Base-by-base conservation (phyloP, 352 stramenopile genomes). In the Plasmopara viticola region DNA sequence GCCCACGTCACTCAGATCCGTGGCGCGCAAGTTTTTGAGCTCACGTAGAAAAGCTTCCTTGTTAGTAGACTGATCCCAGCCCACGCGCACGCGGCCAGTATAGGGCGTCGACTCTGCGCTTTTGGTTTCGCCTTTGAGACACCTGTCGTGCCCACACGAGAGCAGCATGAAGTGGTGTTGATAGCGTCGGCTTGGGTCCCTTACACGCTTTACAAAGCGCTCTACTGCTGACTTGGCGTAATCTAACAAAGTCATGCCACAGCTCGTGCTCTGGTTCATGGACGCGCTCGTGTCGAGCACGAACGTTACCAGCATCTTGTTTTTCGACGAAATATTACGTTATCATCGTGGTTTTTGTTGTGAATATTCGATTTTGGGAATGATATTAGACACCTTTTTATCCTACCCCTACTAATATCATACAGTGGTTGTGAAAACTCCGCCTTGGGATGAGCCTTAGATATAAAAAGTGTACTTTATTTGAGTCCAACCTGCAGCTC, bases 111-210 rank as follows among this genome's bases (percentile, higher is more conserved):
- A 14, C 25, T 58, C 49, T 9, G 31, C 6, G 14, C 38, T 28
- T 33, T 64, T 66, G 13, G 30, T 40, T 9, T 33, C 48, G 44
- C 47, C 33, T 56, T 59, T 57, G 0, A 15, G 34, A 17, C 51
- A 52, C 29, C 65, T 67, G 41, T 87, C 74, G 37, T 48, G 46
- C 13, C 82, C 78, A 46, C 77, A 90, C n/a, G 78, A 87, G 25
- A 94, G 64, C 41, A 94, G 67, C 82, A 94, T 91, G 62, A 94
- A 94, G 68, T 94, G 82, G 57, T 92, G 83, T 61, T 92, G 82
- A 47, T 92, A 92, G 37, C 83, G 81, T 5, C 84, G 75, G 39
- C 72, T 88, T 25, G 81, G 81, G 46, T 90, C 83, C 18, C 84
- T 78, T 52, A 91, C 78, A 53, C 83, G 80, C 65, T 95, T 95